Conservation (phyloP, 169 alveolate genomes). For the Eimeria sp. region DNA sequence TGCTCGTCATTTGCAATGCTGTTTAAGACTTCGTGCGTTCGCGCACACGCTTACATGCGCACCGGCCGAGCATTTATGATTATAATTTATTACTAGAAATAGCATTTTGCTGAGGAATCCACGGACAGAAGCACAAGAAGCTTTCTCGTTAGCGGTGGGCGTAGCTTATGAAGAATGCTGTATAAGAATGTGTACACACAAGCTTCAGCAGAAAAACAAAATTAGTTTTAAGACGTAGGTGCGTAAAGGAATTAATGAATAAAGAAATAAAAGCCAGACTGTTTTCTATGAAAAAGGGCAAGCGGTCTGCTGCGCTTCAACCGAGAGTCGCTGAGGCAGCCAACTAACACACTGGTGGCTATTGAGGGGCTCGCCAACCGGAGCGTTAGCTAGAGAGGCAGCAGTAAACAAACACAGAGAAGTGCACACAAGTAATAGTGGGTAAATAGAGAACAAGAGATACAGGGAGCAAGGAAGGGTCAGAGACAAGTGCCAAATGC, state of each 20-base stretch:
- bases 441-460: not conserved
- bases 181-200: not conserved
- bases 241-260: too few relatives aligned
- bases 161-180: too few relatives aligned
- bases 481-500: not conserved
- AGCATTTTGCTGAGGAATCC: not conserved
- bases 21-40: too few relatives aligned
- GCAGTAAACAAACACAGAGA: not conserved
- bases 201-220: not conserved
- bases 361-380: not conserved
- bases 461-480: not conserved
- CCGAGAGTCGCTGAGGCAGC: not conserved
- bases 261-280: too few relatives aligned
- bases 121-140: not conserved
- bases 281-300: not conserved
- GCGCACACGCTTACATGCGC: not conserved
- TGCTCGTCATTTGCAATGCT: too few relatives aligned
- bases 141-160: not conserved
- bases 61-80: not conserved
- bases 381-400: not conserved
- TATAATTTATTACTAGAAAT: too few relatives aligned
- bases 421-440: not conserved
- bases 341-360: not conserved
- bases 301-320: not conserved
- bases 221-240: not conserved